A percentile compares a stretch with the other conserved stretches of the same genome.
Evolutionary conservation across 106 monocot species (phyloP).

Genomic region (Ottelia alismoides): DNA sequence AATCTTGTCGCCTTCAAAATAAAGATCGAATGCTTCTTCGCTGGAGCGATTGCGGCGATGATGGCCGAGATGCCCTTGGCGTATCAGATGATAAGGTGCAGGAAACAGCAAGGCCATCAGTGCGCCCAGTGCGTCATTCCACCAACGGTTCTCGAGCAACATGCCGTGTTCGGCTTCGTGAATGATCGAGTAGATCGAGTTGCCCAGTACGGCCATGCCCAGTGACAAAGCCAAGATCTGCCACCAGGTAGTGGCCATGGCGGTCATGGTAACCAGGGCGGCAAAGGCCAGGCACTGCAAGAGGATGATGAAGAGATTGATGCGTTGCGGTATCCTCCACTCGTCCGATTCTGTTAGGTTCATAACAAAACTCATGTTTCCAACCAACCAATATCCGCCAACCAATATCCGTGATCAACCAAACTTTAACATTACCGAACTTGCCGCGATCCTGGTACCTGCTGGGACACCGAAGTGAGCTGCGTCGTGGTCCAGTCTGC

Average conservation of each 20-base stretch:
- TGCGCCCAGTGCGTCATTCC: neutral
- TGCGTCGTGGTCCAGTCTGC: no score
- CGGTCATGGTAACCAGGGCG: neutral
- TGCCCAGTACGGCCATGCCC: neutral
- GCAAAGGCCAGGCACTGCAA: neutral
- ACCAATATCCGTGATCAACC: no score
- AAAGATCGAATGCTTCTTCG: neutral
- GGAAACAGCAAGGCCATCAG: neutral
- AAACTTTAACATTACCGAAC: no score
- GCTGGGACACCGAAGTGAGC: no score
- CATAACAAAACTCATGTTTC: no score
- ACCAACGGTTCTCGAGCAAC: neutral
- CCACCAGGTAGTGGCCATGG: no score
- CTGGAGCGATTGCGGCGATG: neutral
- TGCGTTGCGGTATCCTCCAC: neutral
- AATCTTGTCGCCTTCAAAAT: neutral
- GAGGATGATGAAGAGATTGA: neutral
- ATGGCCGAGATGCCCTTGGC: neutral
- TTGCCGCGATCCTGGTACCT: no score
- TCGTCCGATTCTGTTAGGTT: no score
- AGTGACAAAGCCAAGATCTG: neutral
- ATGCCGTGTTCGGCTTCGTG: neutral
- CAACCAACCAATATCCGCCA: no score
- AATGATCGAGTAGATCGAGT: neutral
- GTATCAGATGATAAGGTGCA: neutral